Percentiles rank a stretch among this genome's conserved stretches.
phyloP scores from a whole-genome alignment of 2,329 filamentous ascomycete species.

The Ceratocystis diversiconidia region DNA sequence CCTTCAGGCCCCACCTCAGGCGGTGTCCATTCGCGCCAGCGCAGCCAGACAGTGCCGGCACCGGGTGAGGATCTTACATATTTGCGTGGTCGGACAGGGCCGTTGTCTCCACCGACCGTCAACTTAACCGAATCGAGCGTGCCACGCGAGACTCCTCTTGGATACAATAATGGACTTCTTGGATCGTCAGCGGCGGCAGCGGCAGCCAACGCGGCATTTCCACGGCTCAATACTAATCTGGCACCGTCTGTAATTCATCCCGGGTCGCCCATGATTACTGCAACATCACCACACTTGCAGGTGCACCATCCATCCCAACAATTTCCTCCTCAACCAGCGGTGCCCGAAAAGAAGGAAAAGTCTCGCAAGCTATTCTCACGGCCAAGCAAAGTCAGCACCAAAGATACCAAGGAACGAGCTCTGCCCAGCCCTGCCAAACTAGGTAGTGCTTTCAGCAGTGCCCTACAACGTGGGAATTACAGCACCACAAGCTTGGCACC shows the following conservation, averaged over 20 bases:
- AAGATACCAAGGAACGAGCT: slow-evolving; percentile 51
- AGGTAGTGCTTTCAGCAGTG: slow-evolving; percentile 46
- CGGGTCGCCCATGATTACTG: slow-evolving; percentile 4
- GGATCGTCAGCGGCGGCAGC: slow-evolving; percentile 53
- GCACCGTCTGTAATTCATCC: not conserved
- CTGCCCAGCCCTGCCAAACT: slow-evolving; percentile 61
- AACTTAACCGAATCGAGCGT: slow-evolving; percentile 52
- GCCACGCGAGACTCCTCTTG: slow-evolving; percentile 42
- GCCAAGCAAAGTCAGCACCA: slow-evolving; percentile 60
- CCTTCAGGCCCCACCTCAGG: slow-evolving; percentile 18
- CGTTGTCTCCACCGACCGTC: slow-evolving; percentile 46
- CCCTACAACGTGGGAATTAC: slow-evolving; percentile 51
- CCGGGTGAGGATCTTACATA: slow-evolving; percentile 31
- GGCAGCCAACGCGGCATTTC: slow-evolving; percentile 60
- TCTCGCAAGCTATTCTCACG: slow-evolving; percentile 74
- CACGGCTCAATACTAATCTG: slow-evolving; percentile 28
- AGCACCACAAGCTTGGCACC: slow-evolving; percentile 50
- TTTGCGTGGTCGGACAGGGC: slow-evolving; percentile 22
- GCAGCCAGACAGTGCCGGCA: slow-evolving; percentile 51
- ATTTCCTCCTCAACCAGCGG: slow-evolving; percentile 33
- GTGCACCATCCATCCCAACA: slow-evolving; percentile 23
- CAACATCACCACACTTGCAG: slow-evolving; percentile 29
- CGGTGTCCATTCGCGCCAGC: slow-evolving; percentile 43
- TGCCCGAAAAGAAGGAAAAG: slow-evolving; percentile 57
- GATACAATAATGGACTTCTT: slow-evolving; percentile 47